Conservation (phyloP, 495 filamentous ascomycete species). For the Xylaria venustula region DNA sequence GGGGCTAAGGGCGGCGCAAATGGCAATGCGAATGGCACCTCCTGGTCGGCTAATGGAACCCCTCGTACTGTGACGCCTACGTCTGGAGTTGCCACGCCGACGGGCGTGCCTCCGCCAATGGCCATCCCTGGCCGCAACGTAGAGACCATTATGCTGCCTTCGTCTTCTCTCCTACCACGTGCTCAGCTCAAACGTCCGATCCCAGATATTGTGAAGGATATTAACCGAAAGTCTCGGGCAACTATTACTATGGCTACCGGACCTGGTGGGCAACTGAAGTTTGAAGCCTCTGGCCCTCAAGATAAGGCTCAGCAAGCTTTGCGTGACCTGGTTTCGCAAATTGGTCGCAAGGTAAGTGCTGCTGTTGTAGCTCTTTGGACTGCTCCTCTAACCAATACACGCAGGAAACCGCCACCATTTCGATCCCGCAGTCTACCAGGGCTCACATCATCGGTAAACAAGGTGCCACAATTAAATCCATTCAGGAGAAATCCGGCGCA, state of each 20-base stretch:
- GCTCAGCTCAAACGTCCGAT: constrained; percentile 79
- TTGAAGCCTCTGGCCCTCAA: constrained; percentile 76
- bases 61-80: constrained; percentile 57
- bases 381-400: constrained; percentile 5
- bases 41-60: constrained; percentile 47
- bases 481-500: constrained; percentile 82
- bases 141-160: constrained; percentile 68
- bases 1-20: constrained; percentile 44
- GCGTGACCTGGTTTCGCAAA: constrained; percentile 78
- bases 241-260: constrained; percentile 71
- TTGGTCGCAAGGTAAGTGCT: constrained; percentile 72
- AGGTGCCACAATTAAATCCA: constrained; percentile 83
- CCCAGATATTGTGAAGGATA: constrained; percentile 76
- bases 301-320: constrained; percentile 78
- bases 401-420: constrained; percentile 69
- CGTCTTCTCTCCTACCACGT: constrained; percentile 68
- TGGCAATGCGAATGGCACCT: constrained; percentile 60
- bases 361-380: background rate
- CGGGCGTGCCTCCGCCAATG: constrained; percentile 59
- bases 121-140: constrained; percentile 74
- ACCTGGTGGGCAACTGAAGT: constrained; percentile 66
- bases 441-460: constrained; percentile 88
- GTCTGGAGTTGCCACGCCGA: constrained; percentile 58
- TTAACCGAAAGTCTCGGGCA: constrained; percentile 84
- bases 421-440: constrained; percentile 78